These are phyloP conservation scores for Chlorophyllum brunneum DNA, from an alignment of 768 basidiomycete genomes.

Conservation along the genomic window DNA sequence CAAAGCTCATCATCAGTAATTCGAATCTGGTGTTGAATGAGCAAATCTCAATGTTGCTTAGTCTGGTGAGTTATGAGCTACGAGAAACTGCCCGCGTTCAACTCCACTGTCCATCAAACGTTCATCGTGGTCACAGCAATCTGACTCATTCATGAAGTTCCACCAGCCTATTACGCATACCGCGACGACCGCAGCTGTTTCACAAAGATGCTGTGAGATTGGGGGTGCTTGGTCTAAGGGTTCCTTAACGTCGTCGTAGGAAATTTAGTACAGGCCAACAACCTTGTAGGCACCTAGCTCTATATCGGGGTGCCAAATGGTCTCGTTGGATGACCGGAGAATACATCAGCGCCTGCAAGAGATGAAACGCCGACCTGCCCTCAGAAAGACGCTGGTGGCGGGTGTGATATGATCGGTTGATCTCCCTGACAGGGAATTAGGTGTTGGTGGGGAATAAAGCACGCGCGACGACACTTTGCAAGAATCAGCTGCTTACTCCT, in stretches of 20 bases:
- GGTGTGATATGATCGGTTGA: no score
- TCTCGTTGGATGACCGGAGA: constrained; percentile 4
- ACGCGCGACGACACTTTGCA: no score
- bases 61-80: no score
- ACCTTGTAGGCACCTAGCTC: background rate
- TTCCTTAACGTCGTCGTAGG: background rate
- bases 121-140: no score
- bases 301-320: constrained; percentile 2
- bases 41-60: no score
- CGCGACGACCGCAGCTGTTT: background rate
- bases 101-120: no score
- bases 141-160: no score
- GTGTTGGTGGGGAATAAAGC: background rate
- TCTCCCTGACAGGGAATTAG: no score
- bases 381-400: background rate
- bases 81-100: no score
- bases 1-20: no score
- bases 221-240: background rate
- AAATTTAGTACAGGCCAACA: background rate
- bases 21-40: no score
- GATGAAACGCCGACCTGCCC: background rate
- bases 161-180: background rate
- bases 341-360: background rate
- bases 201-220: background rate
- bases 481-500: no score